A percentile compares a stretch with the other conserved stretches of the same genome.
Conservation (phyloP, 1,284 basidiomycete genomes). For the Leccinum ponderosum region DNA sequence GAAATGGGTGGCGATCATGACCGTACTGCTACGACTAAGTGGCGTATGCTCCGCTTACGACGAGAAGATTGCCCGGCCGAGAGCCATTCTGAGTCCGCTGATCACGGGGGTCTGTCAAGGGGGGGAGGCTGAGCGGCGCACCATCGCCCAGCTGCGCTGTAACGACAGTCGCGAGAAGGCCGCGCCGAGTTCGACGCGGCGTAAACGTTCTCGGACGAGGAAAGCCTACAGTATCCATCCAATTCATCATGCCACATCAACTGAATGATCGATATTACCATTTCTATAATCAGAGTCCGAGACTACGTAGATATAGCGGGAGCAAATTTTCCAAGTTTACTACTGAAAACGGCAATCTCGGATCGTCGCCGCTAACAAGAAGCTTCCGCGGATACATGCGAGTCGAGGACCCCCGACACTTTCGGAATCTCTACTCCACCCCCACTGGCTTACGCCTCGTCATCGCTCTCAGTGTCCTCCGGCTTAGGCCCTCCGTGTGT, state of each 20-base stretch:
- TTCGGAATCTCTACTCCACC: background rate
- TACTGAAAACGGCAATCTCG: constrained; percentile 35
- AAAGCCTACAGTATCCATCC: background rate
- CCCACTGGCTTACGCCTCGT: constrained; percentile 10
- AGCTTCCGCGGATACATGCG: constrained; percentile 28
- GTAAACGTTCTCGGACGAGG: background rate
- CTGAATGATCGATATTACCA: background rate
- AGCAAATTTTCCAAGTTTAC: constrained; percentile 18
- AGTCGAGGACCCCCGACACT: constrained; percentile 23
- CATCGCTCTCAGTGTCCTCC: constrained; percentile 76
- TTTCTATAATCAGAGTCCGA: constrained; percentile 1
- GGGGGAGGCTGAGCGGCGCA: constrained; percentile 23
- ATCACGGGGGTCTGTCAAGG: constrained; percentile 19
- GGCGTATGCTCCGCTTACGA: background rate
- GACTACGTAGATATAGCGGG: constrained; percentile 13
- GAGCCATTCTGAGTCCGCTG: constrained; percentile 10
- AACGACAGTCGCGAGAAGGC: constrained; percentile 24
- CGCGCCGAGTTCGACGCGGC: background rate
- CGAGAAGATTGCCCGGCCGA: constrained; percentile 1
- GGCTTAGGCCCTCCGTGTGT: constrained; percentile 78
- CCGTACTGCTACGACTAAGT: background rate
- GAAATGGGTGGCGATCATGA: constrained; percentile 35
- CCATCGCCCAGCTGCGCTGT: constrained; percentile 19
- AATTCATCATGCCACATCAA: background rate
- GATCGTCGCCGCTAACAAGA: constrained; percentile 29